phyloP scores from a whole-genome alignment of 2,329 filamentous ascomycete genomes.

The Fusarium sp. region DNA sequence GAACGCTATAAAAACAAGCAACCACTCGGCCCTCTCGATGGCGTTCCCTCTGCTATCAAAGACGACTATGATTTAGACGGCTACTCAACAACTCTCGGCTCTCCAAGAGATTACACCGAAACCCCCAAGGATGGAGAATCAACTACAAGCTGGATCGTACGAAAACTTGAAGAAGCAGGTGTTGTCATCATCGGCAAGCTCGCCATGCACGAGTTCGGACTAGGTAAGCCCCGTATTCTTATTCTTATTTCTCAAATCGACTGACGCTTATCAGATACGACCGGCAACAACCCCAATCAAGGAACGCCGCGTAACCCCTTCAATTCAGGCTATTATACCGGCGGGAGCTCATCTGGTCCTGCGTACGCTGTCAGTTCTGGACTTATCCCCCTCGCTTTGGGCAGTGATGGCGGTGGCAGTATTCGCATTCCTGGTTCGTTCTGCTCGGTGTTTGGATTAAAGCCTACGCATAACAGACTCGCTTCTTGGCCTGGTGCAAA shows the following conservation, averaged over 20 bases:
- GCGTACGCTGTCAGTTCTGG: slow-evolving; percentile 76
- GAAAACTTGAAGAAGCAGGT: slow-evolving; percentile 74
- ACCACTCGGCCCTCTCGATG: slow-evolving; percentile 72
- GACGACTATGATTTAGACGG: slow-evolving; percentile 81
- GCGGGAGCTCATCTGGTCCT: slow-evolving; percentile 79
- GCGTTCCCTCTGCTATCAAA: slow-evolving; percentile 78
- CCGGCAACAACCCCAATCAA: slow-evolving; percentile 76
- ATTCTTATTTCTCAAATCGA: background rate
- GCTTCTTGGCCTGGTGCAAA: slow-evolving; percentile 68
- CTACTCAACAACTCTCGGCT: slow-evolving; percentile 73
- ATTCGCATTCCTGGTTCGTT: slow-evolving; percentile 77
- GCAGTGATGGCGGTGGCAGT: slow-evolving; percentile 77
- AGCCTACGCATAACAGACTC: slow-evolving; percentile 73
- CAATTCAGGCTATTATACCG: slow-evolving; percentile 77
- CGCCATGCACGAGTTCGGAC: slow-evolving; percentile 80
- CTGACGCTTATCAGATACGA: slow-evolving; percentile 63
- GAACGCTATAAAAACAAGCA: slow-evolving; percentile 61
- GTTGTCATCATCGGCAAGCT: slow-evolving; percentile 77
- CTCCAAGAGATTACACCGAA: slow-evolving; percentile 66
- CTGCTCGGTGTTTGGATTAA: slow-evolving; percentile 79
- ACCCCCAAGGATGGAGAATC: slow-evolving; percentile 48
- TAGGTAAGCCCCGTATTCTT: slow-evolving; percentile 57
- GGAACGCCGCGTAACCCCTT: slow-evolving; percentile 82
- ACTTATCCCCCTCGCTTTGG: slow-evolving; percentile 75
- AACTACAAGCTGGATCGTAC: slow-evolving; percentile 74